phyloP scores from a whole-genome alignment of 441 rosid species.

The Erysimum pusillum region DNA sequence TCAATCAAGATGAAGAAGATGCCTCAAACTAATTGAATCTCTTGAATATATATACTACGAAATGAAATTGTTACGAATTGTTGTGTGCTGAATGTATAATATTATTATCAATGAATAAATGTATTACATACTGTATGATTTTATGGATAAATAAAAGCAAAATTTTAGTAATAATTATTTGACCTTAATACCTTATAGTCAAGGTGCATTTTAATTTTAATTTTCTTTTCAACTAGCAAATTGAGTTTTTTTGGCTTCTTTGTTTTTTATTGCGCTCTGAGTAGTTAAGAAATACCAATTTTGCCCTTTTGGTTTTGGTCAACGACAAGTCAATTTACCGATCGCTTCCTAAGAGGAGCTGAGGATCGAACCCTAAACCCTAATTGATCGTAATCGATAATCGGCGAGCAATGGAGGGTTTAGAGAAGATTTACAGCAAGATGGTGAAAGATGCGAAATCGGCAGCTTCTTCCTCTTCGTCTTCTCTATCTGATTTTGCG shows the following conservation, averaged over 20 bases:
- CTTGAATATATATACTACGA: not conserved
- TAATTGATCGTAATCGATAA: constrained; percentile 7
- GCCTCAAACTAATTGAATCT: not conserved
- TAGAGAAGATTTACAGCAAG: constrained; percentile 55
- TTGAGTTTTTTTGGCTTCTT: not conserved
- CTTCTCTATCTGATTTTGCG: constrained; percentile 52
- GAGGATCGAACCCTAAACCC: constrained; percentile 28
- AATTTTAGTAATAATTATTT: not conserved
- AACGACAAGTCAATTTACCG: constrained; percentile 16
- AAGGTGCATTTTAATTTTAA: too few species aligned
- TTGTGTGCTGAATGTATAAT: not conserved
- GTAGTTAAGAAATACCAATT: not conserved
- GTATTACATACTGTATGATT: too few species aligned
- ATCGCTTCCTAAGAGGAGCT: not conserved
- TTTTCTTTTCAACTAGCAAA: constrained; percentile 5
- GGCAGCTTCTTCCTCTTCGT: constrained; percentile 52
- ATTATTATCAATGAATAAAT: constrained; percentile 15
- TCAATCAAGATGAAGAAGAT: constrained; percentile 26
- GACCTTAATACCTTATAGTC: too few species aligned
- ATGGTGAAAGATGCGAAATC: constrained; percentile 56
- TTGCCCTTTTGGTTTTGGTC: constrained; percentile 23
- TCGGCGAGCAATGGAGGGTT: constrained; percentile 61
- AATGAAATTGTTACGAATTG: not conserved
- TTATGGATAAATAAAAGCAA: not conserved
- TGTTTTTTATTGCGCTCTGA: not conserved